Evolutionary conservation across 148 eudicot genomes (phyloP).

Genomic region (Polygonum aviculare): DNA sequence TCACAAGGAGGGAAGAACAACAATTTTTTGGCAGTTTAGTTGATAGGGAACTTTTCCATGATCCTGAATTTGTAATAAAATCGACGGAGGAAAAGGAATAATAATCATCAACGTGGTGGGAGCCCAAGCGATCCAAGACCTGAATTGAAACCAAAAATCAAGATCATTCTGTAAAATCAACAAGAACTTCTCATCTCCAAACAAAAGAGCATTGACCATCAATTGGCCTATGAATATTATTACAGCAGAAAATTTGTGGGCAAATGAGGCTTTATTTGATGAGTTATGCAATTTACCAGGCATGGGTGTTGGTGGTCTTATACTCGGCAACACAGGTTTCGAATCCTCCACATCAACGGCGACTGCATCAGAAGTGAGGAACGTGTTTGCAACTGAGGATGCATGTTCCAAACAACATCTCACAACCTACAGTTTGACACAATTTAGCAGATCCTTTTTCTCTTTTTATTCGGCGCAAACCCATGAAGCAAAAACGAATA

Average conservation of each 20-base stretch:
- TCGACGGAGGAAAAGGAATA: neutral
- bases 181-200: neutral
- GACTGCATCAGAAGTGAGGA: slow-evolving; percentile 74
- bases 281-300: slow-evolving; percentile 34
- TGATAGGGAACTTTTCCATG: neutral
- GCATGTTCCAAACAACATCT: slow-evolving; percentile 91
- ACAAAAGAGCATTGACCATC: neutral
- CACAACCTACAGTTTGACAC: slow-evolving; percentile 45
- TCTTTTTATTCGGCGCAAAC: neutral
- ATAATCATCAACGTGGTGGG: neutral
- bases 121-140: slow-evolving; percentile 28
- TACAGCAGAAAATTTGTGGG: too few relatives aligned
- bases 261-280: neutral
- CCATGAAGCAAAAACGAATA: too few relatives aligned
- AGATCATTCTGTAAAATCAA: neutral
- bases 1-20: neutral
- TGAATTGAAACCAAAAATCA: neutral
- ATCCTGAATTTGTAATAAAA: neutral
- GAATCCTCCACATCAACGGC: slow-evolving; percentile 53
- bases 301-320: slow-evolving; percentile 47
- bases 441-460: neutral
- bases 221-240: neutral
- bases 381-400: slow-evolving; percentile 74
- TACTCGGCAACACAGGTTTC: slow-evolving; percentile 22
- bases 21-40: neutral